Conservation (phyloP, 2,329 filamentous ascomycete genomes). For the Cordyceps farinosa region DNA sequence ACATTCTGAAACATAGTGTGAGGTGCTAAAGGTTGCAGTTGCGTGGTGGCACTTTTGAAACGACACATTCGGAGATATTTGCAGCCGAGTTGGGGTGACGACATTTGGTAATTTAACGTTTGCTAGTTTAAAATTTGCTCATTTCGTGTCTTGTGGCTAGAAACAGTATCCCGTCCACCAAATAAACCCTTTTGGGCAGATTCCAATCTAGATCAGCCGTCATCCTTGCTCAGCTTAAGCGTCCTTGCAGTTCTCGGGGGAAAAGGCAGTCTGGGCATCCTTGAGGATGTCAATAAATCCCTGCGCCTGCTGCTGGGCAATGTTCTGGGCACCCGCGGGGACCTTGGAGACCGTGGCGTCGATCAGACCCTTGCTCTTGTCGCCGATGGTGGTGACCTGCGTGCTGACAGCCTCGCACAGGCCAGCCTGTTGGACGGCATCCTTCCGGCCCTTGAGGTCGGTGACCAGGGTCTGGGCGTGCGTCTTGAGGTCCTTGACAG, state of each 20-base stretch:
- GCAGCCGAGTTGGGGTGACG: no score
- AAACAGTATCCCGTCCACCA: no score
- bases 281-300: background rate
- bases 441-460: constrained; percentile 21
- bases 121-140: no score
- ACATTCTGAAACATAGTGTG: no score
- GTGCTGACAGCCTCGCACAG: background rate
- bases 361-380: constrained; percentile 4
- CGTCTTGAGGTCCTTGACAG: constrained; percentile 22
- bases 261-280: constrained; percentile 1
- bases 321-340: background rate
- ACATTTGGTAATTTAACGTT: no score
- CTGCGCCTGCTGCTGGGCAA: constrained; percentile 10
- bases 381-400: background rate
- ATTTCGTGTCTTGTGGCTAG: no score
- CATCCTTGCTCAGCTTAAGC: background rate
- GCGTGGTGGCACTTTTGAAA: no score
- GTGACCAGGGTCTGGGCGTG: background rate
- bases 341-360: constrained; percentile 13
- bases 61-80: no score
- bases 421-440: background rate
- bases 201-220: background rate
- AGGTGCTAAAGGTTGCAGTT: no score
- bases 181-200: background rate
- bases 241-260: background rate